Evolutionary conservation across 2,329 filamentous ascomycete species (phyloP), one percentile per base, ranked within the genome.

Genomic region (Cladorrhinum sp.): DNA sequence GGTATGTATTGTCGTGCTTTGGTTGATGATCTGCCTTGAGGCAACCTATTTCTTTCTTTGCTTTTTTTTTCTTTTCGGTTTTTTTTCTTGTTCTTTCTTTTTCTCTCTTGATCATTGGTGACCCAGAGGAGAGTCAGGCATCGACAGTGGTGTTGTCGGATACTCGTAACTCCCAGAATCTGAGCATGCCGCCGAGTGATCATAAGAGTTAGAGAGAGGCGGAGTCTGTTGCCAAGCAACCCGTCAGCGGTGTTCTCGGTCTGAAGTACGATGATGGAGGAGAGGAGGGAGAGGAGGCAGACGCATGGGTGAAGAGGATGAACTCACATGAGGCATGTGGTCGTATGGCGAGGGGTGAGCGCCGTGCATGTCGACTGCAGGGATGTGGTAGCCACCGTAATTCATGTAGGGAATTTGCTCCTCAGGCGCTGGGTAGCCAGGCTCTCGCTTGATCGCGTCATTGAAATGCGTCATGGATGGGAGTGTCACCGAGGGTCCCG

Each of bases 291-390:
- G 24, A 56, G 53, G 38, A 56, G 53, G 53, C 25, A 48, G 53
- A 56, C 25, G 53, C 25, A 22, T 72, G 71, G 77, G 78, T 70
- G 74, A 78, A 74, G 60, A 55, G 51, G 74, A 78, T 74, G 77
- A 77, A 87, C 85, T 88, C 87, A 92, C 89, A 85, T 90, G 88
- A 81, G 87, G 84, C 74, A 85, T 84, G 68, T 86, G 79, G 72
- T 89, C 84, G 78, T 90, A 91, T 24, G 83, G 78, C 67, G 84
- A 80, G 60, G 80, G 77, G 61, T 79, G 64, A 22, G 58, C 67
- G 60, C 62, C 76, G 71, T 81, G 81, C 67, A 89, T 82, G 68
- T 90, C 87, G 71, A 90, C 83, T 55, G 81, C 64, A 80, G 83
- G 79, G 73, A 89, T 29, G 8, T 49, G 80, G 68, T 86, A 87